Percentiles rank a stretch among this genome's conserved stretches.
These are phyloP conservation scores for Trichomonas gallinae DNA, from an alignment of 208 protist genomes.

Conservation along the genomic window DNA sequence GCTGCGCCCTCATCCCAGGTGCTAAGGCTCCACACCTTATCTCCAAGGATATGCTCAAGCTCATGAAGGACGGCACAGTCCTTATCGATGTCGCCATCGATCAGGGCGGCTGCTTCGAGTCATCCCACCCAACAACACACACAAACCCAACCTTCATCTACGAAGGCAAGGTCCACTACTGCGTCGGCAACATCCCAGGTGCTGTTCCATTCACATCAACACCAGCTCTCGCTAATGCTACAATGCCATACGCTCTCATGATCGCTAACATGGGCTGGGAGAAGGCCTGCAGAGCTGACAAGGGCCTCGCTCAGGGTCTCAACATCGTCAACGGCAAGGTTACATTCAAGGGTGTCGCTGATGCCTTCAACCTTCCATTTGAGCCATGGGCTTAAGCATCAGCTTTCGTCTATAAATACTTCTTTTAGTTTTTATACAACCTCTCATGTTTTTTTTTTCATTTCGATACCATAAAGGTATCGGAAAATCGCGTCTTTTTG, in stretches of 20 bases:
- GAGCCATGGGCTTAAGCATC: not conserved
- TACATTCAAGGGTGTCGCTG: not conserved
- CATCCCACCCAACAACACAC: slow-evolving; percentile 18
- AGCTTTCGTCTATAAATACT: not conserved
- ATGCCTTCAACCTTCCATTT: not conserved
- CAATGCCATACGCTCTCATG: not conserved
- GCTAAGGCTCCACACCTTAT: not conserved
- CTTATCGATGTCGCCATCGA: not conserved
- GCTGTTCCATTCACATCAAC: slow-evolving; percentile 22
- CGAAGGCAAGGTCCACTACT: slow-evolving; percentile 3
- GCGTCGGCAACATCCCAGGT: slow-evolving; percentile 22
- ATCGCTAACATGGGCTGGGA: slow-evolving; percentile 13
- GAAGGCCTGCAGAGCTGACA: not conserved
- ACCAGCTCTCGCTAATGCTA: slow-evolving; percentile 17
- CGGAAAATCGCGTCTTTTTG: too few species aligned
- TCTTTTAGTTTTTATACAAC: too few species aligned
- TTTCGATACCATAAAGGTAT: too few species aligned
- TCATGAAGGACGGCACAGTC: not conserved
- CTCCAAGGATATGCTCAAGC: not conserved
- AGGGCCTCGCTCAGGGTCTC: not conserved
- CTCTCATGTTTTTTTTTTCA: too few species aligned
- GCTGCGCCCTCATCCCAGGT: not conserved
- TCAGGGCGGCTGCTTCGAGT: slow-evolving; percentile 21
- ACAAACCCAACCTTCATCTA: not conserved
- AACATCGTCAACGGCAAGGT: slow-evolving; percentile 18